Base-by-base conservation (phyloP, 805 yeast species). In the Sugiyamaella mastotermitis region DNA sequence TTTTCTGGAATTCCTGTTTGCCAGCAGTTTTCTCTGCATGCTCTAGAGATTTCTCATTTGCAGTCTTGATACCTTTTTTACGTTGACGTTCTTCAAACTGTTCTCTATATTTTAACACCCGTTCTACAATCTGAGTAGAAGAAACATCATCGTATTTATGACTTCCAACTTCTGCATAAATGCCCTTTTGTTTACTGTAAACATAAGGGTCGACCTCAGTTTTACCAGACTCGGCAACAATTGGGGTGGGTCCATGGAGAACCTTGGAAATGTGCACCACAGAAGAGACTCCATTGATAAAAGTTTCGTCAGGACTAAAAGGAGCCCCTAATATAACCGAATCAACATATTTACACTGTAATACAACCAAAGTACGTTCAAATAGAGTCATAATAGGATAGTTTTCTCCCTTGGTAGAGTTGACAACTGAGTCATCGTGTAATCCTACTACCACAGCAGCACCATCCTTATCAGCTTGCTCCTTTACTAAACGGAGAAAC, bases 281-380 rank as follows among this genome's bases (percentile, higher is more conserved):
- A 30, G 42, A 35, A n/a, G 56, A 54, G 32, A 77, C 57, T 14
- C 50, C 48, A 3, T 45, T 43, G 18, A 78, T 48, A 42, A 68
- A 78, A 3, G 51, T 46, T 7, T 32, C 34, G 4, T 66, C 61
- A 14, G 82, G 78, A 3, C 47, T 48, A 46, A 66, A 69, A 13
- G 90, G 88, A 1, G 84, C 84, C 2, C 78, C 82, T 25, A 90
- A 57, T 1, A 92, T 65, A 3, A 86, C 67, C 1, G 83, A 86
- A 55, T 86, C 94, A 21, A 87, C 86, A 50, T 82, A 83, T 38
- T 72, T 71, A 61, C 96, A 86, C 60, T 90, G 96, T 51, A 92
- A 64, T 5, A 87, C 88, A 58, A 96, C 86, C 43, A 92, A 64
- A 0, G 88, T 72, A 43, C 97, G 72, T 60, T 92, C 97, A 43